Percentiles rank a stretch among this genome's conserved stretches.
These are phyloP conservation scores for Zasmidium citrigriseum DNA, from an alignment of 2,329 filamentous ascomycete species.

Conservation along the genomic window DNA sequence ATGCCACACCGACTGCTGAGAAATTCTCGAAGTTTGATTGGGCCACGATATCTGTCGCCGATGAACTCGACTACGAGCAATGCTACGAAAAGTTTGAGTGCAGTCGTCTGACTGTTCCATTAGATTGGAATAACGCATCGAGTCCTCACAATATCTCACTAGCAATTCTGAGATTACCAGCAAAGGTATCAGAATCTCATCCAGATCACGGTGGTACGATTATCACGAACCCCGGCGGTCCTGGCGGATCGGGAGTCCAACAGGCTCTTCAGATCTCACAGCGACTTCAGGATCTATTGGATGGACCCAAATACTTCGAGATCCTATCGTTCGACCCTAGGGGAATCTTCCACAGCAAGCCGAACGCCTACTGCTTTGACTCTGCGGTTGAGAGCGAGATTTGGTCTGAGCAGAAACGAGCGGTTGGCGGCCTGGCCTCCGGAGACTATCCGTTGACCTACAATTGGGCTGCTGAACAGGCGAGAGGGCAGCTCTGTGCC, in stretches of 20 bases:
- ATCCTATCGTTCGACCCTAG: slow-evolving; percentile 49
- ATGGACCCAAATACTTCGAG: slow-evolving; percentile 40
- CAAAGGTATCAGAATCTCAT: slow-evolving; percentile 42
- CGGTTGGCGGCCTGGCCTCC: slow-evolving; percentile 16
- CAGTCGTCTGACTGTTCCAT: slow-evolving; percentile 49
- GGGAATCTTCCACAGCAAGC: slow-evolving; percentile 41
- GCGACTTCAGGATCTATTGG: slow-evolving; percentile 15
- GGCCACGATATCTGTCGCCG: slow-evolving; percentile 12
- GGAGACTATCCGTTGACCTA: slow-evolving; percentile 29
- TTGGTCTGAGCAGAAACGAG: slow-evolving; percentile 32
- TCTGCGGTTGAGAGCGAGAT: slow-evolving; percentile 30
- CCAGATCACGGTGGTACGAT: slow-evolving; percentile 42
- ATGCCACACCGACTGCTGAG: background rate
- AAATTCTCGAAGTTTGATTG: slow-evolving; percentile 16
- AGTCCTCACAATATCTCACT: slow-evolving; percentile 37
- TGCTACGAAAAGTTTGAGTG: slow-evolving; percentile 52
- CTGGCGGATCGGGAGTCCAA: slow-evolving; percentile 39
- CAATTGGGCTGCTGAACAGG: slow-evolving; percentile 39
- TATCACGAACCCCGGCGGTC: slow-evolving; percentile 44
- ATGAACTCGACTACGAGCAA: slow-evolving; percentile 13
- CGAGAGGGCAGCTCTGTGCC: slow-evolving; percentile 31
- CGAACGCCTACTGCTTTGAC: slow-evolving; percentile 38
- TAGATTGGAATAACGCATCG: slow-evolving; percentile 37
- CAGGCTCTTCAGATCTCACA: slow-evolving; percentile 20
- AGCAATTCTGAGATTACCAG: slow-evolving; percentile 48